Evolutionary conservation across 306 rosid species (phyloP), one percentile per base, ranked within the genome.

Genomic region (Pyrus betulifolia): DNA sequence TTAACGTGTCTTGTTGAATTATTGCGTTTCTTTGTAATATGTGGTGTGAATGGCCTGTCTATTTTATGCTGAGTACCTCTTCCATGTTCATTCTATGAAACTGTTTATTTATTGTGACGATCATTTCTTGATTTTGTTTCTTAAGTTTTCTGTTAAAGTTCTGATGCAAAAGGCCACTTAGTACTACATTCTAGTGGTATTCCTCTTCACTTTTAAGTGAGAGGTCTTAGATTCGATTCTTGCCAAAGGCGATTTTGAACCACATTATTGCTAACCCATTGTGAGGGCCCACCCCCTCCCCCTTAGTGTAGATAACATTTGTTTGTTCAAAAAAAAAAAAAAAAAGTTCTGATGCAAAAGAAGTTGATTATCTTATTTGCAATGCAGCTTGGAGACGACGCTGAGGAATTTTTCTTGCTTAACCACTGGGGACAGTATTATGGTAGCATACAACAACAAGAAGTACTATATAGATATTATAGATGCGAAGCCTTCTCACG

Each of bases 401-500:
- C 82, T 92, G 70, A 85, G 99, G 85, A 95, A 92, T 84, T 95
- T 92, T 84, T 95, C 98, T 49, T 95, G 98, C 86, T 85, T 95
- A 87, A 85, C 93, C 49, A 82, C 93, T 70, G 98, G 97, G 74
- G 98, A 92, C 82, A 95, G 98, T 87, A 95, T 95, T 72, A 95
- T 95, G 98, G 97, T 95, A 71, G 97, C 98, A 57, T 95, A 95
- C 78, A 95, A 92, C 90, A 92, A 92, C 90, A 95, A 87, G 81
- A 92, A 95, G 68, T 95, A 95, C 72, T 95, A 95, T 83, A 95
- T 95, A 31, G 97, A 95, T 87, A 95, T 95, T 25, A 84, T 90
- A 42, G 99, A 95, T 84, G 62, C 96, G 22, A 95, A 89, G 86
- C 99, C 99, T 76, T 87, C 91, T 67, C 79, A 81, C 79, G 99